Conservation (phyloP, 2,329 filamentous ascomycete genomes). For the Stromatinia cepivora region DNA sequence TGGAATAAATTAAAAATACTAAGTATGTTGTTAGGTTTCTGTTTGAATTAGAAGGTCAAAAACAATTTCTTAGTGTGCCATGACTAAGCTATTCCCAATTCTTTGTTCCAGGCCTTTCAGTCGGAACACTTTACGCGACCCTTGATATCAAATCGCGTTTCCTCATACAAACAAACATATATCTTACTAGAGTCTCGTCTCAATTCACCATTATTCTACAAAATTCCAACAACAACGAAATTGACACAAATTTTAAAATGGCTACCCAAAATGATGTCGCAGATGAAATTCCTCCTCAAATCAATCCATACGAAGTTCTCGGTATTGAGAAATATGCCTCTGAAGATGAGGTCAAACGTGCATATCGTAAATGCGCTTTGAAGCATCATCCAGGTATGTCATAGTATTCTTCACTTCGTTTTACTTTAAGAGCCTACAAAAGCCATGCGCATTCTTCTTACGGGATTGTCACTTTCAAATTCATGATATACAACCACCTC, state of each 20-base stretch:
- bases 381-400: constrained; percentile 77
- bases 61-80: background rate
- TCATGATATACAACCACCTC: background rate
- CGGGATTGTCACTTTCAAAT: background rate
- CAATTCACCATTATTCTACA: background rate
- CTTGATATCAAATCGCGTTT: constrained; percentile 13
- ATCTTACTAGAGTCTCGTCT: background rate
- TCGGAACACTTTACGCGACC: constrained; percentile 19
- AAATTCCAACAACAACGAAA: background rate
- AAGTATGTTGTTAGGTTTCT: too few relatives aligned
- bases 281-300: constrained; percentile 41
- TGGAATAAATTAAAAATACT: too few relatives aligned
- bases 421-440: background rate
- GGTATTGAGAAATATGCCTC: constrained; percentile 70
- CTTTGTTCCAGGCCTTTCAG: background rate
- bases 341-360: constrained; percentile 77
- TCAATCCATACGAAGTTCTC: constrained; percentile 80
- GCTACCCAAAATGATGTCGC: constrained; percentile 32
- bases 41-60: too few relatives aligned
- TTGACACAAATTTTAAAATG: constrained; percentile 16
- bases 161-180: constrained; percentile 2
- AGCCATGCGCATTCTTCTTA: background rate
- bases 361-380: constrained; percentile 88
- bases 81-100: background rate
- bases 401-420: constrained; percentile 21